Conservation (phyloP, 73 alveolate genomes). For the Urostyla sp. region DNA sequence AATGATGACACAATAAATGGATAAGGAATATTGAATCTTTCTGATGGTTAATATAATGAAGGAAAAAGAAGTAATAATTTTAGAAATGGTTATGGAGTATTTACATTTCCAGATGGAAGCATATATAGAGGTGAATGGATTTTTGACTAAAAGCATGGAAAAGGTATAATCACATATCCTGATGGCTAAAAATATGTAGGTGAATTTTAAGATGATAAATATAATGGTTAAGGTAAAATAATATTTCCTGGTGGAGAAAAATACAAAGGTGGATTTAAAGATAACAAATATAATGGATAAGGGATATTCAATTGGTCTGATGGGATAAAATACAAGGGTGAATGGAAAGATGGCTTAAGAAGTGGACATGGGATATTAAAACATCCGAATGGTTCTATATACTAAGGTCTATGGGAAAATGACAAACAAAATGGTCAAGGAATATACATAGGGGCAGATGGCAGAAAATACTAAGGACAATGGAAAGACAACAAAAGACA, state of each 20-base stretch:
- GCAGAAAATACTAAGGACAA: slow-evolving; percentile 68
- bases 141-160: slow-evolving; percentile 7
- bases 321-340: slow-evolving; percentile 89
- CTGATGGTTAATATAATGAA: slow-evolving; percentile 8
- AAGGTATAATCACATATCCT: neutral
- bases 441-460: slow-evolving; percentile 66
- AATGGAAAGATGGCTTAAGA: slow-evolving; percentile 71
- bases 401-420: slow-evolving; percentile 80
- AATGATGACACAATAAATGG: slow-evolving; percentile 20
- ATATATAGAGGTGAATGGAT: slow-evolving; percentile 36
- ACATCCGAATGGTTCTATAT: slow-evolving; percentile 85
- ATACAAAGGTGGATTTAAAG: slow-evolving; percentile 65
- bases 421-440: slow-evolving; percentile 81
- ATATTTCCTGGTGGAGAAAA: too few species aligned
- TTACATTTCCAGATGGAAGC: neutral
- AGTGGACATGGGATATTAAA: slow-evolving; percentile 82
- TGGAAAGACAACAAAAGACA: slow-evolving; percentile 79
- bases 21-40: slow-evolving; percentile 13
- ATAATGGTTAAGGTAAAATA: neutral
- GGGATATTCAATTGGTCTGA: slow-evolving; percentile 83
- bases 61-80: neutral
- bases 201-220: slow-evolving; percentile 2
- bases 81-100: slow-evolving; percentile 16
- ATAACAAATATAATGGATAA: slow-evolving; percentile 75
- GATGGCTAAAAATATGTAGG: slow-evolving; percentile 18